A percentile compares a stretch with the other conserved stretches of the same genome.
These are phyloP conservation scores for Cladosporium sp. DNA, from an alignment of 2,329 filamentous ascomycete genomes.

Conservation along the genomic window DNA sequence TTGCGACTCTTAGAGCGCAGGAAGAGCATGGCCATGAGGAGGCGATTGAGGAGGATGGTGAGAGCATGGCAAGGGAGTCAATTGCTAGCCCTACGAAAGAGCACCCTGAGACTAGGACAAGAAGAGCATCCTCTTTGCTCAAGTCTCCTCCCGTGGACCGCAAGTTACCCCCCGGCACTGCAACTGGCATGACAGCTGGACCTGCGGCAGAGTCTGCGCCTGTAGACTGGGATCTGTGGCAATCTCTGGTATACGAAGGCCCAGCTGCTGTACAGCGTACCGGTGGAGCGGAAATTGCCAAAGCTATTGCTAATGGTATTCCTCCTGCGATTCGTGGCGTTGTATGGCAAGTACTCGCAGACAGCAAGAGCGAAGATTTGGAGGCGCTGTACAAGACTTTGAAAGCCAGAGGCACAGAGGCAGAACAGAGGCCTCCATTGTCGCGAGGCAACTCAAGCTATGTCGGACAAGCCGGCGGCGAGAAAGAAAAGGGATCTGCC, in stretches of 20 bases:
- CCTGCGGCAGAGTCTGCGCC: slow-evolving; percentile 66
- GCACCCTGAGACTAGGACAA: slow-evolving; percentile 27
- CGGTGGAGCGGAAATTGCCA: slow-evolving; percentile 83
- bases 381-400: slow-evolving; percentile 84
- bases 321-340: slow-evolving; percentile 95
- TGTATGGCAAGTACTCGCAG: slow-evolving; percentile 94
- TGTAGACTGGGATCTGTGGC: slow-evolving; percentile 99
- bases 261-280: slow-evolving; percentile 81
- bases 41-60: slow-evolving; percentile 44
- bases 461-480: slow-evolving; percentile 36
- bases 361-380: slow-evolving; percentile 88
- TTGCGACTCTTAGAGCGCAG: slow-evolving; percentile 41
- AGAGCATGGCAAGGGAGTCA: neutral
- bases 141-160: slow-evolving; percentile 62
- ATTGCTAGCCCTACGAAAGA: slow-evolving; percentile 18
- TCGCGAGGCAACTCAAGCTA: slow-evolving; percentile 10
- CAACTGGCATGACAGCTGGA: slow-evolving; percentile 71
- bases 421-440: slow-evolving; percentile 45
- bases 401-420: slow-evolving; percentile 72
- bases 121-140: slow-evolving; percentile 19
- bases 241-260: slow-evolving; percentile 90
- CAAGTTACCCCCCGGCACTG: slow-evolving; percentile 76
- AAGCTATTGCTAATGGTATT: slow-evolving; percentile 87
- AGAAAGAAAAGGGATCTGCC: slow-evolving; percentile 61
- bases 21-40: slow-evolving; percentile 38